These are phyloP conservation scores for Epichloe scottii DNA, from an alignment of 2,329 filamentous ascomycete species.

Conservation along the genomic window DNA sequence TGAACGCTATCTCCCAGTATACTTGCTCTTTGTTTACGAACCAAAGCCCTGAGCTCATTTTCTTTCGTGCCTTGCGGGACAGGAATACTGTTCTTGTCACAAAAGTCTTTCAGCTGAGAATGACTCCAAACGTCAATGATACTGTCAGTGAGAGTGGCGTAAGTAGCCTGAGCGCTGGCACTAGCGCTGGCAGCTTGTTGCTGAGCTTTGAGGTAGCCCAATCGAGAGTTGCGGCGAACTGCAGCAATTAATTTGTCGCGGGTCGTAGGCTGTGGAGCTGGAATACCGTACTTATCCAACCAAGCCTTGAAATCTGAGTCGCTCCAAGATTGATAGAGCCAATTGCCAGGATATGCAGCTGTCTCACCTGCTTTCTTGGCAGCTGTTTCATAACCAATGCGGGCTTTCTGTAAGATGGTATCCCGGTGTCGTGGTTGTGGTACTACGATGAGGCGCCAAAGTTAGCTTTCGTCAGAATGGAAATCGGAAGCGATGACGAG, in stretches of 20 bases:
- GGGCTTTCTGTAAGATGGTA: slow-evolving; percentile 61
- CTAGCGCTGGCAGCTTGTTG: slow-evolving; percentile 47
- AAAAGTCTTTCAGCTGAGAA: slow-evolving; percentile 78
- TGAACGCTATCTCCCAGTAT: slow-evolving; percentile 54
- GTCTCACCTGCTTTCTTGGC: slow-evolving; percentile 68
- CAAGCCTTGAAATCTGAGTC: slow-evolving; percentile 90
- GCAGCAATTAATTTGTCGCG: slow-evolving; percentile 82
- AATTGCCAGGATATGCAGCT: slow-evolving; percentile 79
- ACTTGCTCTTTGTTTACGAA: slow-evolving; percentile 72
- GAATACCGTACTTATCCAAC: slow-evolving; percentile 79
- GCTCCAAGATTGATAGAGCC: slow-evolving; percentile 84
- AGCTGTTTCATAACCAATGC: slow-evolving; percentile 66
- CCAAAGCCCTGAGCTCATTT: slow-evolving; percentile 80
- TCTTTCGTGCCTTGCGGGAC: slow-evolving; percentile 85
- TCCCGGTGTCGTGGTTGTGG: slow-evolving; percentile 83
- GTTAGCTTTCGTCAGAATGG: not conserved
- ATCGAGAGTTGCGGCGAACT: slow-evolving; percentile 80
- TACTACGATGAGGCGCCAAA: slow-evolving; percentile 27
- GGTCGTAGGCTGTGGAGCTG: slow-evolving; percentile 68
- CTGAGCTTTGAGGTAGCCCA: slow-evolving; percentile 59
- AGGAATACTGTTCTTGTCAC: slow-evolving; percentile 73
- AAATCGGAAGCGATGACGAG: not conserved
- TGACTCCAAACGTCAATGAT: slow-evolving; percentile 87
- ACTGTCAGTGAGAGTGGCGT: slow-evolving; percentile 65
- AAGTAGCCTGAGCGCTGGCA: slow-evolving; percentile 54